phyloP scores from a whole-genome alignment of 306 rosid genomes.

The Pyrus pyrifolia region DNA sequence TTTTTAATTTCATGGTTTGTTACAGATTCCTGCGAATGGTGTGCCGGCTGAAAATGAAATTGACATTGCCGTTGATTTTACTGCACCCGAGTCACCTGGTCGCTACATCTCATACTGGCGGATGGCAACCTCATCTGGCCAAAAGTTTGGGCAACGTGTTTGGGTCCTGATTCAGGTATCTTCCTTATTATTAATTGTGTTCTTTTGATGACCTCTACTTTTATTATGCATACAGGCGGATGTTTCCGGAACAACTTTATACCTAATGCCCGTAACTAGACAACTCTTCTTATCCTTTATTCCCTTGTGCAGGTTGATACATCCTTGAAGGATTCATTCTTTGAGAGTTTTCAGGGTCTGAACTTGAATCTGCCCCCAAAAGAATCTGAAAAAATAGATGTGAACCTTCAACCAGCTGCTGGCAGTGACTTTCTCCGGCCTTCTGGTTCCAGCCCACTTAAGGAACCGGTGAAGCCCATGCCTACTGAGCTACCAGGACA shows the following conservation, averaged over 20 bases:
- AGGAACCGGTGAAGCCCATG: slow-evolving; percentile 27
- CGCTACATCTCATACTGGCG: slow-evolving; percentile 80
- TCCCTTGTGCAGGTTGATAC: slow-evolving; percentile 58
- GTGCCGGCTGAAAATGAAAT: slow-evolving; percentile 44
- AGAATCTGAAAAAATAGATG: slow-evolving; percentile 35
- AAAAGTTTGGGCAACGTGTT: slow-evolving; percentile 80
- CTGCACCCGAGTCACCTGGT: slow-evolving; percentile 64
- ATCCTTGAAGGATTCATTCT: slow-evolving; percentile 37
- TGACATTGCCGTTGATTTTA: slow-evolving; percentile 80
- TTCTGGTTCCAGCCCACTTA: slow-evolving; percentile 7
- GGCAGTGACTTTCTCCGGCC: slow-evolving; percentile 29
- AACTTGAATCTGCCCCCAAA: slow-evolving; percentile 57
- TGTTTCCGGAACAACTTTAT: slow-evolving; percentile 18
- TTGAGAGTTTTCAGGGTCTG: slow-evolving; percentile 39
- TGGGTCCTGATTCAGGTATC: slow-evolving; percentile 86
- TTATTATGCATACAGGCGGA: slow-evolving; percentile 40
- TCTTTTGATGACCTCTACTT: not conserved
- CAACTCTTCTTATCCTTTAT: not conserved
- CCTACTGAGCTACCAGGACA: slow-evolving; percentile 20
- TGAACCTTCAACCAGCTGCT: slow-evolving; percentile 32
- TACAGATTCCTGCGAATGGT: slow-evolving; percentile 58
- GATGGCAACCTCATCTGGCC: slow-evolving; percentile 67
- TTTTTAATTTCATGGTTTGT: not conserved
- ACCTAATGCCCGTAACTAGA: not conserved
- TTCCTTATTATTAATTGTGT: not conserved